Evolutionary conservation across 1,284 basidiomycete species (phyloP).

Genomic region (Cryptococcus hybrid): DNA sequence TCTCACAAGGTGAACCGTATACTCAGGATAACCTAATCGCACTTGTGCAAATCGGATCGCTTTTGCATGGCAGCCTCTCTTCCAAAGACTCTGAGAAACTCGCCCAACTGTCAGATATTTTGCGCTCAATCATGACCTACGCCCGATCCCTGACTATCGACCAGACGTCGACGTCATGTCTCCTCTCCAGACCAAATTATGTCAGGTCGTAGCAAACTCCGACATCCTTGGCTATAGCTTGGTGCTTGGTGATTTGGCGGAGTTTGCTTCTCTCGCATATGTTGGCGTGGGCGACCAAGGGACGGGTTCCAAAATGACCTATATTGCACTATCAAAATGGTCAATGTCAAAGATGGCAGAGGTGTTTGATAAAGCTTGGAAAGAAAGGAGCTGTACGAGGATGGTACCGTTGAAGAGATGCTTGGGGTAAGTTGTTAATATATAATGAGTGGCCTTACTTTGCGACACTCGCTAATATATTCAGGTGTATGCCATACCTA

Average conservation of each 20-base stretch:
- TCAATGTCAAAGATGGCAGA: constrained; percentile 79
- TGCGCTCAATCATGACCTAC: constrained; percentile 81
- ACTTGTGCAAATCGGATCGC: constrained; percentile 27
- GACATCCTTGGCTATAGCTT: constrained; percentile 63
- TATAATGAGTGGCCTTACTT: not conserved
- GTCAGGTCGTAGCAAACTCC: constrained; percentile 60
- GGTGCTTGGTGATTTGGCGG: constrained; percentile 76
- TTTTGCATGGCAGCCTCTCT: constrained; percentile 29
- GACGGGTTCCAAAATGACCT: constrained; percentile 65
- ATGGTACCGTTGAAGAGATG: constrained; percentile 78
- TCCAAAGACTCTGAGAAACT: constrained; percentile 64
- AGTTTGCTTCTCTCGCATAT: constrained; percentile 82
- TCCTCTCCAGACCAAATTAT: constrained; percentile 74
- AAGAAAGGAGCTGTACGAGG: constrained; percentile 59
- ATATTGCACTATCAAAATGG: constrained; percentile 81
- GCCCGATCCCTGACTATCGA: constrained; percentile 78
- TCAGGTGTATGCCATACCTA: constrained; percentile 81
- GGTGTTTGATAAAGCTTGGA: constrained; percentile 58
- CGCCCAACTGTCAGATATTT: constrained; percentile 66
- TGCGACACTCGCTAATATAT: not conserved
- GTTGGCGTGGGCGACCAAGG: constrained; percentile 62
- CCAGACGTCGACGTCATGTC: constrained; percentile 81
- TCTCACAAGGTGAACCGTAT: constrained; percentile 56
- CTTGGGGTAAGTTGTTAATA: constrained; percentile 61
- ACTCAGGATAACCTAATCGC: constrained; percentile 86